A percentile compares a stretch with the other conserved stretches of the same genome.
These are phyloP conservation scores for Mycena haematopus DNA, from an alignment of 768 basidiomycete genomes.

Conservation along the genomic window DNA sequence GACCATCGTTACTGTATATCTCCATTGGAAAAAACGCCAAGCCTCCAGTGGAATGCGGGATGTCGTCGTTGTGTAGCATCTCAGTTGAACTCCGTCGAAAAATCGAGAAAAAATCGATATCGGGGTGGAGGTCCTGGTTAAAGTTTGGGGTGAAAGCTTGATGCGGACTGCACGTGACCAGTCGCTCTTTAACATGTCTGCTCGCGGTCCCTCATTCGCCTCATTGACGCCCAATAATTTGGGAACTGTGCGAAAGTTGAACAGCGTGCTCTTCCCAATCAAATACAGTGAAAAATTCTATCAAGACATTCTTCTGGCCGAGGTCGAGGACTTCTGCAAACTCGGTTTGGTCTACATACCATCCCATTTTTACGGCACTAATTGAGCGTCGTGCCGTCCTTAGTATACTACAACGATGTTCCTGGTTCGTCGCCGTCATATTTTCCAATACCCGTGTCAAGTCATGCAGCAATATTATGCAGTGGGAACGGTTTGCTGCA, in stretches of 20 bases:
- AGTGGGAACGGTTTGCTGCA: slow-evolving; percentile 85
- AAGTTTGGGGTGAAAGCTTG: too few relatives aligned
- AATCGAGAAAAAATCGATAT: too few relatives aligned
- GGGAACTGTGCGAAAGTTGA: slow-evolving; percentile 73
- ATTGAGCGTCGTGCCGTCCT: slow-evolving; percentile 14
- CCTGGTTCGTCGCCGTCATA: slow-evolving; percentile 46
- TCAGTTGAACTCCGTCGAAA: too few relatives aligned
- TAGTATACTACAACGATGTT: slow-evolving; percentile 93
- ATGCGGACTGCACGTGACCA: neutral
- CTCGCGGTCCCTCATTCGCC: slow-evolving; percentile 56
- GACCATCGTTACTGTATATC: slow-evolving; percentile 15
- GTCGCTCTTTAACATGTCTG: neutral
- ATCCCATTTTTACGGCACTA: slow-evolving; percentile 20
- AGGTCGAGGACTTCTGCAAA: slow-evolving; percentile 87
- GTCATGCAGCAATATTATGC: slow-evolving; percentile 19
- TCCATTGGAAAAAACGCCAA: slow-evolving; percentile 3
- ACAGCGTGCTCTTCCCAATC: slow-evolving; percentile 77
- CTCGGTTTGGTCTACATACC: slow-evolving; percentile 63
- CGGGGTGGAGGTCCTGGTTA: too few relatives aligned
- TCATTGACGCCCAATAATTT: slow-evolving; percentile 83
- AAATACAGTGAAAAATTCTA: slow-evolving; percentile 91
- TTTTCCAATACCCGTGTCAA: slow-evolving; percentile 25
- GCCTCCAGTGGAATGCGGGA: neutral
- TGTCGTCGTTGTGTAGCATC: neutral
- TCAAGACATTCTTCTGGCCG: slow-evolving; percentile 73